These are phyloP conservation scores for Oehlia diaphana DNA, from an alignment of 192 early-diverging fungal species.

Conservation along the genomic window DNA sequence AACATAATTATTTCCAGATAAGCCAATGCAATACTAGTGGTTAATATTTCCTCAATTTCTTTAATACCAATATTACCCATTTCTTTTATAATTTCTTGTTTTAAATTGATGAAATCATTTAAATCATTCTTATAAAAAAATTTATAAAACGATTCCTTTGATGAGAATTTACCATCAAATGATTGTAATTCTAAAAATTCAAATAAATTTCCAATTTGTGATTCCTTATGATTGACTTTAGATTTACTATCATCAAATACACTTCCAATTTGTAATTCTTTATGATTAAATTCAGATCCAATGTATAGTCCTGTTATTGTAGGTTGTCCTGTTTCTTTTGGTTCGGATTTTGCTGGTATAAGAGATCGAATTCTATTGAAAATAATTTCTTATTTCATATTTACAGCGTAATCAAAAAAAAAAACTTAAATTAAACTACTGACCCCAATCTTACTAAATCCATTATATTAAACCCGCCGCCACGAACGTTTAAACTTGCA, in stretches of 20 bases:
- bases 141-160: background rate
- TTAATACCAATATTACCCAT: background rate
- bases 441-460: too few relatives aligned
- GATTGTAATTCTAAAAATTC: conserved; percentile 5
- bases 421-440: too few relatives aligned
- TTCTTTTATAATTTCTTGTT: background rate
- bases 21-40: background rate
- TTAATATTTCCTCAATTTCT: background rate
- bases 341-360: too few relatives aligned
- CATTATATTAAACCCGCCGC: too few relatives aligned
- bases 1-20: background rate
- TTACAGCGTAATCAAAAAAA: too few relatives aligned
- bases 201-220: conserved; percentile 2
- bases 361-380: too few relatives aligned
- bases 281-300: background rate
- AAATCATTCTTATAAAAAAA: background rate
- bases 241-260: background rate
- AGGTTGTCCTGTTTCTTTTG: too few relatives aligned
- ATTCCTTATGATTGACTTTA: background rate
- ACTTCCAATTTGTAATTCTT: background rate
- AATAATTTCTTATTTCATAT: too few relatives aligned
- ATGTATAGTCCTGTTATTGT: too few relatives aligned
- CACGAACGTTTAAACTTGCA: too few relatives aligned
- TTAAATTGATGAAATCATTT: background rate
- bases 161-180: conserved; percentile 4